phyloP scores from a whole-genome alignment of 371 early-diverging fungal species.

The Blastocladiella emersonii region DNA sequence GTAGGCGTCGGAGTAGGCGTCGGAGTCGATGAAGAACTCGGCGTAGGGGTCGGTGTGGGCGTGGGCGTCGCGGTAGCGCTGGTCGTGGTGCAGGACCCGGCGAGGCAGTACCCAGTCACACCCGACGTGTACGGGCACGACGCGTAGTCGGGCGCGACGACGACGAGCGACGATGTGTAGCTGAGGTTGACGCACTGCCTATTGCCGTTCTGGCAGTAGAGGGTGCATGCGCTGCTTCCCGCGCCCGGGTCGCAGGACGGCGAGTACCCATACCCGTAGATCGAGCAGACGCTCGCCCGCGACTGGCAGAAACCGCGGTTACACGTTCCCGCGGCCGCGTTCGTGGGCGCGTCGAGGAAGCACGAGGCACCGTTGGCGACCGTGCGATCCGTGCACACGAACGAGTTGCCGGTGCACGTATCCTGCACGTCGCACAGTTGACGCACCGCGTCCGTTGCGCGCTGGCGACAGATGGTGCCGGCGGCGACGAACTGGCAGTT shows the following conservation, averaged over 20 bases:
- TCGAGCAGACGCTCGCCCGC: neutral
- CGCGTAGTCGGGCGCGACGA: neutral
- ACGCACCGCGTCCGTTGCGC: neutral
- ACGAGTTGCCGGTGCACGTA: neutral
- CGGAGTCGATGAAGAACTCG: too few species aligned
- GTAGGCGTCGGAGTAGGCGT: too few species aligned
- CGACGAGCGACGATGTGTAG: neutral
- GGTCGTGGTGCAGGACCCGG: too few species aligned
- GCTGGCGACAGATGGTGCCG: neutral
- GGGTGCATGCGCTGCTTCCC: neutral
- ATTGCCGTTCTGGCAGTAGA: neutral
- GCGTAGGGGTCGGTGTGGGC: too few species aligned
- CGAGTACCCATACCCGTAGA: constrained; percentile 4
- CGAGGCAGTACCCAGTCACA: too few species aligned
- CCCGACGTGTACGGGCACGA: too few species aligned
- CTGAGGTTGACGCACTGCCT: neutral
- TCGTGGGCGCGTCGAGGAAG: neutral
- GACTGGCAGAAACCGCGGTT: constrained; percentile 5
- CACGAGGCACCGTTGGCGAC: constrained; percentile 1
- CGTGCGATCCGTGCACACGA: neutral
- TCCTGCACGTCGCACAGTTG: constrained; percentile 6
- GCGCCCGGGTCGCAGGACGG: neutral
- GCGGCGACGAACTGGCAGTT: constrained; percentile 4
- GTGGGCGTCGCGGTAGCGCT: too few species aligned
- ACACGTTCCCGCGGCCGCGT: neutral